Conservation (phyloP, 176 grass and related monocot genomes). For the Avena eriantha region DNA sequence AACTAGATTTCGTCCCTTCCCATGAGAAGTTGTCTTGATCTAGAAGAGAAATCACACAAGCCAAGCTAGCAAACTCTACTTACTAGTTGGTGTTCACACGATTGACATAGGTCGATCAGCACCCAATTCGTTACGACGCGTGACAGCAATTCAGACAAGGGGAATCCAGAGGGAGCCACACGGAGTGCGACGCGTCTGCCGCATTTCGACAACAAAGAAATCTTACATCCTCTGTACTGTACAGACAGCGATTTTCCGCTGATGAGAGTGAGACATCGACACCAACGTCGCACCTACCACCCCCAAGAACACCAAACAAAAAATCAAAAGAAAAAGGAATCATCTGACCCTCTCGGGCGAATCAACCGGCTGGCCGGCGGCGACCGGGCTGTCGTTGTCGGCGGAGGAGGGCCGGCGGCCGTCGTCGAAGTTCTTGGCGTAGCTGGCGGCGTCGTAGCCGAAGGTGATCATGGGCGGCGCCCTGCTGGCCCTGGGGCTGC, state of each 20-base stretch:
- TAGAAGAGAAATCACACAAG: no score
- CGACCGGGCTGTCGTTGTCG: neutral
- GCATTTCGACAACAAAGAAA: neutral
- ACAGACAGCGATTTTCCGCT: conserved; percentile 29
- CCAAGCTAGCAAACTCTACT: neutral
- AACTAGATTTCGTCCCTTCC: no score
- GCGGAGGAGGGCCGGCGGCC: conserved; percentile 44
- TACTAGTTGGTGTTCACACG: neutral
- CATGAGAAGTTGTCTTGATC: no score
- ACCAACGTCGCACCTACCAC: conserved; percentile 46
- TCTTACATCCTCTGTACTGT: conserved; percentile 8
- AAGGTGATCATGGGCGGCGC: conserved; percentile 48
- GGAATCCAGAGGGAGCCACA: neutral
- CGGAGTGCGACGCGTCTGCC: neutral
- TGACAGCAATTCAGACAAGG: neutral
- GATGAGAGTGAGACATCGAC: conserved; percentile 23
- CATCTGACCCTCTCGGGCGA: neutral
- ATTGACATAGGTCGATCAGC: neutral
- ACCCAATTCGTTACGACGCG: neutral
- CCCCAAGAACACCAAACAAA: conserved; percentile 32
- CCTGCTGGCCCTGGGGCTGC: conserved; percentile 38
- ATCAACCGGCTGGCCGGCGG: neutral
- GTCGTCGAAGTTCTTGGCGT: conserved; percentile 98
- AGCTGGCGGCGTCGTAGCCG: conserved; percentile 84
- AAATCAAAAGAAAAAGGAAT: neutral